phyloP scores from a whole-genome alignment of 2,329 filamentous ascomycete genomes.

The Colletotrichum karsti region DNA sequence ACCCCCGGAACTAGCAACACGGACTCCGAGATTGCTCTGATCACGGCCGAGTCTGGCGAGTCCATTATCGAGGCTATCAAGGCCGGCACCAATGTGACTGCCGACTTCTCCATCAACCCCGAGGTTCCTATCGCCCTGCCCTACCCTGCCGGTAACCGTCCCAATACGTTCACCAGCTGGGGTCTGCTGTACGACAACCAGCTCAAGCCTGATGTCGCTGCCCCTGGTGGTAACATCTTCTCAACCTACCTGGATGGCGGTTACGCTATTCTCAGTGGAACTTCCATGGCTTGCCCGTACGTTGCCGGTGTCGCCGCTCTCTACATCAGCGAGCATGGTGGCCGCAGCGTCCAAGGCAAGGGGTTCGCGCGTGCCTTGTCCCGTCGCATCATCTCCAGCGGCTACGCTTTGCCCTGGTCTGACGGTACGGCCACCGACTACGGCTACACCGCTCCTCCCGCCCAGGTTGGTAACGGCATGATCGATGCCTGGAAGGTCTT shows the following conservation, averaged over 20 bases:
- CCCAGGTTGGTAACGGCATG: constrained; percentile 50
- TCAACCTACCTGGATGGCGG: constrained; percentile 49
- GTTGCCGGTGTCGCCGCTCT: constrained; percentile 47
- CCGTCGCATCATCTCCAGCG: constrained; percentile 43
- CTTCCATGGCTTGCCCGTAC: constrained; percentile 56
- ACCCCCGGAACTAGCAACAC: constrained; percentile 24
- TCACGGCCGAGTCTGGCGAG: constrained; percentile 33
- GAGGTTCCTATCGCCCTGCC: constrained; percentile 33
- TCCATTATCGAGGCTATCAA: constrained; percentile 36
- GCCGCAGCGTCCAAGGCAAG: constrained; percentile 39
- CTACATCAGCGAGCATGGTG: constrained; percentile 42
- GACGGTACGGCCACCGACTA: constrained; percentile 36
- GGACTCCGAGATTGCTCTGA: constrained; percentile 32
- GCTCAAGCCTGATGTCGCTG: constrained; percentile 52
- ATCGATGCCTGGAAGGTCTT: constrained; percentile 52
- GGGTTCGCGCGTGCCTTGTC: constrained; percentile 40
- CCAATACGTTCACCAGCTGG: constrained; percentile 51
- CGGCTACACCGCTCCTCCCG: constrained; percentile 41
- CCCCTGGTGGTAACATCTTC: constrained; percentile 50
- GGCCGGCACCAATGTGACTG: constrained; percentile 36
- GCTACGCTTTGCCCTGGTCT: constrained; percentile 38
- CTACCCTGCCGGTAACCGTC: constrained; percentile 40
- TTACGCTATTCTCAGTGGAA: constrained; percentile 54
- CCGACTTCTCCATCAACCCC: constrained; percentile 37
- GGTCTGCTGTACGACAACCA: constrained; percentile 51